These are phyloP conservation scores for Talaromyces sp. DNA, from an alignment of 2,329 filamentous ascomycete genomes.

Conservation along the genomic window DNA sequence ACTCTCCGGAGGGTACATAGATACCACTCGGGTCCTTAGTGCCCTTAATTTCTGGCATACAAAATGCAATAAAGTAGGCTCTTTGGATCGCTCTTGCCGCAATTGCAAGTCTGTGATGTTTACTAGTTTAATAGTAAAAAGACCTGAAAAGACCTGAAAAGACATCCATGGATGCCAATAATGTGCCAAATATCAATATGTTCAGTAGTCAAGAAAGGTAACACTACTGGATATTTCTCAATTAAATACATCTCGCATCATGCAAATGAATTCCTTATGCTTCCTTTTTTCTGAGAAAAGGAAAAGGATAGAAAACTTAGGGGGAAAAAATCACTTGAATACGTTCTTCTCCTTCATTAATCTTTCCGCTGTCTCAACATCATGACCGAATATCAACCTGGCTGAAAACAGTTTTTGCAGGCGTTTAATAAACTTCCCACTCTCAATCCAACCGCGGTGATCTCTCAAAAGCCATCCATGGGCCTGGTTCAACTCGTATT, in stretches of 20 bases:
- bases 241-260: background rate
- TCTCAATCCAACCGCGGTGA: conserved; percentile 39
- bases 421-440: conserved; percentile 35
- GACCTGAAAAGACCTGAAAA: no score
- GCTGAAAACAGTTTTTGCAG: conserved; percentile 35
- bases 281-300: background rate
- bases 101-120: no score
- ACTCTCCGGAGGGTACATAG: no score
- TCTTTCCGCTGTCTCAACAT: conserved; percentile 12
- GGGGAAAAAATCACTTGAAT: background rate
- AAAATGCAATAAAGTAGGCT: no score
- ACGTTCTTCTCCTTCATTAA: conserved; percentile 11
- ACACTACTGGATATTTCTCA: background rate
- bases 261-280: background rate
- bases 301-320: background rate
- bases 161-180: no score
- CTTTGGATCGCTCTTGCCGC: no score
- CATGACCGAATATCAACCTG: conserved; percentile 18
- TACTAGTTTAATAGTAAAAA: no score
- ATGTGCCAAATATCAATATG: no score
- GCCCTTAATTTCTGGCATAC: no score
- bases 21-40: no score
- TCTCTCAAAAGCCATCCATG: conserved; percentile 41
- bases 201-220: background rate
- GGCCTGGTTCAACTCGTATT: conserved; percentile 36